A percentile compares a stretch with the other conserved stretches of the same genome.
Evolutionary conservation across 306 rosid genomes (phyloP).

Genomic region (Fragaria vesca): DNA sequence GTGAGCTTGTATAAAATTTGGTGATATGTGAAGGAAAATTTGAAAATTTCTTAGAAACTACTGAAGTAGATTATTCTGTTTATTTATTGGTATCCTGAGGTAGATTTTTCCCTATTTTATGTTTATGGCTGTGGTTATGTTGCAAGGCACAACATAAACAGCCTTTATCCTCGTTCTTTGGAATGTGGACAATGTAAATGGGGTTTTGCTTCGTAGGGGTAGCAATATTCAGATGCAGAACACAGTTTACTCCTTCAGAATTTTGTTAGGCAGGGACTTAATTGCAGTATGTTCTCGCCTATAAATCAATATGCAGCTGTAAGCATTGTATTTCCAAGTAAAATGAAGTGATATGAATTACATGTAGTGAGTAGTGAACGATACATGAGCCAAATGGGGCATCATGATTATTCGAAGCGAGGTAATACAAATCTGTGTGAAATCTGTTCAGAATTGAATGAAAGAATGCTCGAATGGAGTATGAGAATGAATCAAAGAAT

Average conservation of each 20-base stretch:
- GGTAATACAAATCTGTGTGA: neutral
- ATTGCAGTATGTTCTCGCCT: neutral
- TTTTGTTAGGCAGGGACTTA: neutral
- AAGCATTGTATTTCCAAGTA: neutral
- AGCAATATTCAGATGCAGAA: neutral
- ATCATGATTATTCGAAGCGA: neutral
- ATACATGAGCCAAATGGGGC: neutral
- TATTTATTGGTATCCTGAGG: no score
- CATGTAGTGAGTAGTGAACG: neutral
- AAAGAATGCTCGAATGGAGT: slow-evolving; percentile 16
- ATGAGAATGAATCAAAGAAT: neutral
- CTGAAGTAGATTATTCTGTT: no score
- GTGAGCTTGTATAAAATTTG: slow-evolving; percentile 17
- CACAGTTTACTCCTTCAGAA: neutral
- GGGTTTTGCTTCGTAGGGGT: neutral
- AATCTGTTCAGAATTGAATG: slow-evolving; percentile 2
- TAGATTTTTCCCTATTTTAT: neutral
- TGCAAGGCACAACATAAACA: neutral
- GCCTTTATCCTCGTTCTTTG: no score
- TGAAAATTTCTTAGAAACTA: neutral
- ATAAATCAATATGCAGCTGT: neutral
- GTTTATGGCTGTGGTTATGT: neutral
- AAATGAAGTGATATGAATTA: neutral
- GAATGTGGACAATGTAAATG: no score
- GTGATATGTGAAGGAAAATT: neutral